Conservation (phyloP, 352 stramenopile genomes). For the Pseudoperonospora humuli region DNA sequence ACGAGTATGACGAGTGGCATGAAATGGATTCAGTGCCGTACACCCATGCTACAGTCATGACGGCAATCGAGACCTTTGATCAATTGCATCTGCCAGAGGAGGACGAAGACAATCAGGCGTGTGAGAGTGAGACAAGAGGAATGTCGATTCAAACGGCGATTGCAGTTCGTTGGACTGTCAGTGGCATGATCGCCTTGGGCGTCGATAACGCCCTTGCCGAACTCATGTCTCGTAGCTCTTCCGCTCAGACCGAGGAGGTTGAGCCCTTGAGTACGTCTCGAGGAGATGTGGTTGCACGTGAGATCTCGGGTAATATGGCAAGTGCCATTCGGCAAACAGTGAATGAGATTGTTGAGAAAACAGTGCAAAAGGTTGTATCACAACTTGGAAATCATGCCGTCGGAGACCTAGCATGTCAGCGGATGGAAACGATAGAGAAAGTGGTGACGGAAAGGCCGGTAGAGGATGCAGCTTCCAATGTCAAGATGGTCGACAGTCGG, state of each 20-base stretch:
- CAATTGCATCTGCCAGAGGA: slow-evolving; percentile 2
- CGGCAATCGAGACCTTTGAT: slow-evolving; percentile 15
- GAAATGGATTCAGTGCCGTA: slow-evolving; percentile 5
- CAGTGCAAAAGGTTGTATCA: slow-evolving; percentile 10
- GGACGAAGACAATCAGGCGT: slow-evolving; percentile 5
- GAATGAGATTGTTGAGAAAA: slow-evolving; percentile 23
- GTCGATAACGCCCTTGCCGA: slow-evolving; percentile 26
- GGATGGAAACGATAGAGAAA: slow-evolving; percentile 1
- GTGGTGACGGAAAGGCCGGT: not conserved
- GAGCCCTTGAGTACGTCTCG: not conserved
- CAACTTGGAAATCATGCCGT: slow-evolving; percentile 8
- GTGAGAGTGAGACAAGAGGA: slow-evolving; percentile 1
- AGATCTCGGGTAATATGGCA: slow-evolving; percentile 22
- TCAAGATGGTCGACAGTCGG: not conserved
- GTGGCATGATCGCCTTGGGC: slow-evolving; percentile 33
- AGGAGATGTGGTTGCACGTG: slow-evolving; percentile 2
- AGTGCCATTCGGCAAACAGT: slow-evolving; percentile 24
- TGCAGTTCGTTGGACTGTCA: slow-evolving; percentile 33
- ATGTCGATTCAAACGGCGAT: slow-evolving; percentile 40
- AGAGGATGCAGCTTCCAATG: not conserved
- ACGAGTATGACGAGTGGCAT: not conserved
- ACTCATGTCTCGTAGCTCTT: not conserved
- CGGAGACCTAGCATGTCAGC: slow-evolving; percentile 7
- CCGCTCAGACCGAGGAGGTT: not conserved
- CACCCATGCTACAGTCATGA: slow-evolving; percentile 13